Base-by-base conservation (phyloP, 495 filamentous ascomycete genomes). In the Sporormia fimetaria region DNA sequence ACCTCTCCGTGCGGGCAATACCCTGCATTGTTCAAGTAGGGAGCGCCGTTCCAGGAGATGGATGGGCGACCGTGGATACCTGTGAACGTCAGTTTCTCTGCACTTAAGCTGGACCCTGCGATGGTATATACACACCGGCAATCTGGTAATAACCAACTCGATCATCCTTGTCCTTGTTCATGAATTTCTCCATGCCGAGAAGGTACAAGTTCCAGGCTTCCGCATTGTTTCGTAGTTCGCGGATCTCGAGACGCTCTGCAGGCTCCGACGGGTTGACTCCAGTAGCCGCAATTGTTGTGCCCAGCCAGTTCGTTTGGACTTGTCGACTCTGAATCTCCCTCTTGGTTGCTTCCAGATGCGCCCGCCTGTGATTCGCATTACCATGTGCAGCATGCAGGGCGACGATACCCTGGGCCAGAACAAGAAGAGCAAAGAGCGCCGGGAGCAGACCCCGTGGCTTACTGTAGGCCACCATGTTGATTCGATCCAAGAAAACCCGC, bases 41-140 rank as follows among this genome's bases (percentile, higher is more conserved):
- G 56, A 18, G 56, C 63, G 20, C 74, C 74, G 37, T 69, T 67
- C 69, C 71, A 82, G 4, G 69, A 62, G 16, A 64, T 45, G 47
- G 65, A 75, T 4, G 77, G 77, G 42, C 70, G 66, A 16, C 77
- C 78, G 58, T 82, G 78, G 51, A 80, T 76, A 21, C 76, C 74
- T 75, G 40, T 7, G 22, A 3, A 22, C 16, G 1, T 45, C 40
- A 44, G 34, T 17, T 11, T 22, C 21, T 18, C 21, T 38, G 10
- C 12, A 9, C 14, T 30, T 14, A 29, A 3, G 26, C 11, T 6
- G 15, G 0, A 11, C 31, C 28, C n/a, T n/a, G 3, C 11, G 25
- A 28, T 15, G 26, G n/a, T n/a, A n/a, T n/a, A 12, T 53, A 54
- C 62, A 31, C 47, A 71, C 71, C 72, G 26, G 69, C 65, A 43